These are phyloP conservation scores for Trichoderma polysporum DNA, from an alignment of 2,329 filamentous ascomycete genomes.

Conservation along the genomic window DNA sequence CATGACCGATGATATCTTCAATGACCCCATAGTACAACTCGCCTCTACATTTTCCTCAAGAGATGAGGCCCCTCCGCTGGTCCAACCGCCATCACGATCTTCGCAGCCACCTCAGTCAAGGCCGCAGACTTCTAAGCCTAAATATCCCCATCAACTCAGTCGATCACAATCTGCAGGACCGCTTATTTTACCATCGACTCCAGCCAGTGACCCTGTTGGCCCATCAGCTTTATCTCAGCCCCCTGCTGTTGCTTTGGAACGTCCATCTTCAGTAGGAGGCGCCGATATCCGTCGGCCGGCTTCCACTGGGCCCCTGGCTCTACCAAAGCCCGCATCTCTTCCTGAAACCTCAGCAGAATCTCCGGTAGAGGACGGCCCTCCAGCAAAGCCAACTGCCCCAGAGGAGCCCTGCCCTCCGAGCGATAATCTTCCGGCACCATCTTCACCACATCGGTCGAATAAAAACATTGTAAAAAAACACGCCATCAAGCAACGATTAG, in stretches of 20 bases:
- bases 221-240: constrained; percentile 42
- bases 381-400: constrained; percentile 29
- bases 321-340: constrained; percentile 40
- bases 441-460: constrained; percentile 53
- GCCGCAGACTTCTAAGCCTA: constrained; percentile 22
- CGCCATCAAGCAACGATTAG: constrained; percentile 58
- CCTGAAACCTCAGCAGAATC: constrained; percentile 19
- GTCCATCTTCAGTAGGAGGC: constrained; percentile 34
- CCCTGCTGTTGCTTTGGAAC: constrained; percentile 22
- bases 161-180: constrained; percentile 42
- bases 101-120: constrained; percentile 3
- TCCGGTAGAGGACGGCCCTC: neutral
- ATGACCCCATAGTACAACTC: constrained; percentile 19
- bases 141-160: constrained; percentile 30
- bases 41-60: constrained; percentile 19
- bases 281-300: constrained; percentile 41
- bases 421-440: constrained; percentile 40
- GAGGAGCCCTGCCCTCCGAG: constrained; percentile 45
- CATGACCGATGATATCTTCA: constrained; percentile 10
- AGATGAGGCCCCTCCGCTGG: neutral
- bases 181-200: constrained; percentile 37
- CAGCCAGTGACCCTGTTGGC: constrained; percentile 52
- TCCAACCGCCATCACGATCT: neutral
- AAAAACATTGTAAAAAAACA: constrained; percentile 65
- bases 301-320: constrained; percentile 35